Percentiles rank a stretch among this genome's conserved stretches.
Conservation (phyloP, 2,329 filamentous ascomycete species). For the Penicillium sp. region DNA sequence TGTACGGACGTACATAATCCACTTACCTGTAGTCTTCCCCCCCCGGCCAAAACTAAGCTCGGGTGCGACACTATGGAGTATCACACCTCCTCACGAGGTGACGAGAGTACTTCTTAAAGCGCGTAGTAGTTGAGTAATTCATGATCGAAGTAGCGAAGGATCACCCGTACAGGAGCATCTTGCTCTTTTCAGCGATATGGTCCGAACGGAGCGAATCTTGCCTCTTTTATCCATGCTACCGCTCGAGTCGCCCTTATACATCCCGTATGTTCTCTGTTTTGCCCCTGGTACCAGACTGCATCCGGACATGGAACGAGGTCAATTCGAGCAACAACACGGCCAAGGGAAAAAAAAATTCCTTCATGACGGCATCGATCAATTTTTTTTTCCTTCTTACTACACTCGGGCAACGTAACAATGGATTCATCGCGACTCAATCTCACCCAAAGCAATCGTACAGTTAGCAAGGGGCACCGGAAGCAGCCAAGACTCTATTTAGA, state of each 20-base stretch:
- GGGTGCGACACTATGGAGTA: too few species aligned
- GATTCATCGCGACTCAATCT: neutral
- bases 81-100: neutral
- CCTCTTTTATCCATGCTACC: neutral
- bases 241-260: neutral
- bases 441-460: neutral
- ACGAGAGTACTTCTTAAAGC: neutral
- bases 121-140: too few species aligned
- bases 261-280: neutral
- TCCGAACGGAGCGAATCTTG: slow-evolving; percentile 14
- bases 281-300: slow-evolving; percentile 13
- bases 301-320: slow-evolving; percentile 6
- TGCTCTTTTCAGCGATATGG: slow-evolving; percentile 19
- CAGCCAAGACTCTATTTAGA: slow-evolving; percentile 21
- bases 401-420: neutral
- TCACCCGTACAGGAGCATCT: slow-evolving; percentile 26
- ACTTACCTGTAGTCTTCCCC: too few species aligned
- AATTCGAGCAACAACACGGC: neutral
- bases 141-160: neutral
- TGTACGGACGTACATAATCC: too few species aligned
- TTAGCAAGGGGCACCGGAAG: slow-evolving; percentile 28
- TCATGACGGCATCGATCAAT: neutral
- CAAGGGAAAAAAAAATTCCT: neutral
- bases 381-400: neutral
- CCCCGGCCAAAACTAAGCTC: too few species aligned